Evolutionary conservation across 768 basidiomycete species (phyloP).

Genomic region (Saitozyma sp.): DNA sequence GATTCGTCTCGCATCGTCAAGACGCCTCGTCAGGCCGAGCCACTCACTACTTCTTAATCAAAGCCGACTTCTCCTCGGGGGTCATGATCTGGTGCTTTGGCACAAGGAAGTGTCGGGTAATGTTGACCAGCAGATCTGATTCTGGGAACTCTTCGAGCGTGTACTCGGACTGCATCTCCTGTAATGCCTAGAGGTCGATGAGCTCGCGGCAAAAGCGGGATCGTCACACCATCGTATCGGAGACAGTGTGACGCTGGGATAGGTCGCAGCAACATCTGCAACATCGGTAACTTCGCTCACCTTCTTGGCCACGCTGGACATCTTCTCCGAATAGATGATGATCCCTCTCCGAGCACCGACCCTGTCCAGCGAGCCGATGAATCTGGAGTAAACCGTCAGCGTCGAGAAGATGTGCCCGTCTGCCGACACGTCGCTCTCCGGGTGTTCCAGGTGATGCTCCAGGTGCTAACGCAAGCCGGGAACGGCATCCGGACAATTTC

Average conservation of each 20-base stretch:
- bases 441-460: too few relatives aligned
- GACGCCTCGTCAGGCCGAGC: too few relatives aligned
- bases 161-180: conserved; percentile 81
- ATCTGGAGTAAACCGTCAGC: conserved; percentile 56
- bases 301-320: conserved; percentile 96
- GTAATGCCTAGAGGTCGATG: conserved; percentile 69
- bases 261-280: too few relatives aligned
- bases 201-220: neutral
- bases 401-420: too few relatives aligned
- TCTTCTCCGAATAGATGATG: conserved; percentile 91
- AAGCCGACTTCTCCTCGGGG: conserved; percentile 76
- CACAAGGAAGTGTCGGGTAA: conserved; percentile 91
- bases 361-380: conserved; percentile 86
- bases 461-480: too few relatives aligned
- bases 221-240: too few relatives aligned
- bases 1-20: too few relatives aligned
- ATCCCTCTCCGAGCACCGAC: conserved; percentile 86
- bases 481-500: too few relatives aligned
- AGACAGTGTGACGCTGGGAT: too few relatives aligned
- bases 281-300: too few relatives aligned
- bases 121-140: conserved; percentile 93
- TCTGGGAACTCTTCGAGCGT: conserved; percentile 95
- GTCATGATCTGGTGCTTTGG: conserved; percentile 87
- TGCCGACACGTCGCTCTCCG: too few relatives aligned
- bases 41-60: conserved; percentile 90